phyloP scores from a whole-genome alignment of 148 eudicot species.

The Chenopodium berlandieri region DNA sequence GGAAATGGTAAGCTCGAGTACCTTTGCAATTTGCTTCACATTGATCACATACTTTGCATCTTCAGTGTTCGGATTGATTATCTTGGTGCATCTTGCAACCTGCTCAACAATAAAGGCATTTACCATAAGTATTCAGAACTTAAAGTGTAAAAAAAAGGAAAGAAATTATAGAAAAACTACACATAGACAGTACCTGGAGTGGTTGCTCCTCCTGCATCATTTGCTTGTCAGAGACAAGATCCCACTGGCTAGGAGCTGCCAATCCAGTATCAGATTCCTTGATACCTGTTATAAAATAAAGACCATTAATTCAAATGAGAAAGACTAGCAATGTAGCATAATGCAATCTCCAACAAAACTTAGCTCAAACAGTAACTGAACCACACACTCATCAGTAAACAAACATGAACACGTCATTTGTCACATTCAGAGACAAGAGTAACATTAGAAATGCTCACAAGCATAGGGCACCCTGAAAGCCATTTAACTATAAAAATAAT shows the following conservation, averaged over 20 bases:
- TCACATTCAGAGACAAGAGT: not conserved
- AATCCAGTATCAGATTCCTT: constrained; percentile 99
- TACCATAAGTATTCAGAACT: constrained; percentile 17
- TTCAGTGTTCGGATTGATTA: constrained; percentile 92
- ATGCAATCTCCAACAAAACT: not conserved
- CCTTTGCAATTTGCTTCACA: constrained; percentile 96
- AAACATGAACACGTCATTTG: too few relatives aligned
- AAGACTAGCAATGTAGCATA: not conserved
- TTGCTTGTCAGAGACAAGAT: constrained; percentile 96
- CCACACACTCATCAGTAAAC: not conserved
- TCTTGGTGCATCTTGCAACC: constrained; percentile 99
- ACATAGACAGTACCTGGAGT: constrained; percentile 61
- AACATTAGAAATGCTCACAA: not conserved
- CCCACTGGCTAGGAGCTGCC: constrained; percentile 99
- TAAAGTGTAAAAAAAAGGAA: not conserved
- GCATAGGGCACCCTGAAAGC: not conserved
- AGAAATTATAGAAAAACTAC: not conserved
- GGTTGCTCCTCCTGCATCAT: constrained; percentile 99
- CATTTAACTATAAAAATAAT: not conserved
- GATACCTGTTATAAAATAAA: constrained; percentile 47
- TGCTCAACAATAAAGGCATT: constrained; percentile 19
- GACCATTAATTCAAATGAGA: not conserved
- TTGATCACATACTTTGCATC: constrained; percentile 95
- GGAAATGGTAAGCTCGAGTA: constrained; percentile 12
- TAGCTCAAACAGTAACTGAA: not conserved